A percentile compares a stretch with the other conserved stretches of the same genome.
Conservation (phyloP, 78 protist species). For the Dictyostelium intermedium region DNA sequence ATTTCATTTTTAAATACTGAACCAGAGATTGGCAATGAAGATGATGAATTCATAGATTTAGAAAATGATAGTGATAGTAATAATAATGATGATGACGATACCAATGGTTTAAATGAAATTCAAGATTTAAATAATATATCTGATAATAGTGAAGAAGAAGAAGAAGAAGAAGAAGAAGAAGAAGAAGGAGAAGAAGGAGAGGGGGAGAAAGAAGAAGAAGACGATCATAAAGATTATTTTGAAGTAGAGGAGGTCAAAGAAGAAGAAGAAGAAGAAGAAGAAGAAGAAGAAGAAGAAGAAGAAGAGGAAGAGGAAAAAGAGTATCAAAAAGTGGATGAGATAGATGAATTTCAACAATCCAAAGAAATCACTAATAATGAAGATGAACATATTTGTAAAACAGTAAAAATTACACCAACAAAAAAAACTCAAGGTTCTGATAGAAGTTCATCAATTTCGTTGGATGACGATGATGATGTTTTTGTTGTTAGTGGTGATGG, state of each 20-base stretch:
- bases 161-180: background rate
- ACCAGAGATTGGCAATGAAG: background rate
- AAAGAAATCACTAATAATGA: background rate
- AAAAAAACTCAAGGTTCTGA: background rate
- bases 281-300: background rate
- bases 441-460: background rate
- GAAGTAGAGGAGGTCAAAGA: background rate
- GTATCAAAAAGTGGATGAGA: too few relatives aligned
- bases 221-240: too few relatives aligned
- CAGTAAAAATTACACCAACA: background rate
- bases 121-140: background rate
- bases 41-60: constrained; percentile 1
- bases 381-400: background rate
- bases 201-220: background rate
- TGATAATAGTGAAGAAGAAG: background rate
- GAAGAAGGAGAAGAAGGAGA: background rate
- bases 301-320: background rate
- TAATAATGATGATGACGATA: background rate
- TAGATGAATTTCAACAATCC: too few relatives aligned
- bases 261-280: background rate
- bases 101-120: background rate
- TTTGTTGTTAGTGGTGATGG: too few relatives aligned
- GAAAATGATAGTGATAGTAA: background rate
- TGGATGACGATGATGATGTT: background rate
- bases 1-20: background rate